Conservation (phyloP, 2,329 filamentous ascomycete genomes). For the Cladosporium sp. region DNA sequence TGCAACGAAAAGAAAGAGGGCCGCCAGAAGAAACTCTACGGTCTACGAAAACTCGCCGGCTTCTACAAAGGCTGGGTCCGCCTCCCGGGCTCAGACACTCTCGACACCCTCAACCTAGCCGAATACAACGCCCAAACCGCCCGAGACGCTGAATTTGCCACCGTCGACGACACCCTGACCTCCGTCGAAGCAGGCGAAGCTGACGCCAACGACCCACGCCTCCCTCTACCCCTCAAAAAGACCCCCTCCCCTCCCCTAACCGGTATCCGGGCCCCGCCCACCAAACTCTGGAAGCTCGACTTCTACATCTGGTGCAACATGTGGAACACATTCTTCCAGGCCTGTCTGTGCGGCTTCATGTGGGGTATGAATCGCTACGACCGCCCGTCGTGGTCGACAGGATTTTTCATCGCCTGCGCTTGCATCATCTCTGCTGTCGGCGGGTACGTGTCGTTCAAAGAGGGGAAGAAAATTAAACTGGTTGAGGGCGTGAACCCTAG, state of each 20-base stretch:
- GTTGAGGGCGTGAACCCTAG: constrained; percentile 63
- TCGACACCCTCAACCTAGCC: constrained; percentile 43
- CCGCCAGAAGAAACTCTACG: constrained; percentile 46
- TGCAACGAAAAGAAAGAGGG: constrained; percentile 27
- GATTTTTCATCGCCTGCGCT: constrained; percentile 70
- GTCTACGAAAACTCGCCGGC: constrained; percentile 68
- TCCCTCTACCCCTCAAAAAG: constrained; percentile 65
- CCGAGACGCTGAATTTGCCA: neutral
- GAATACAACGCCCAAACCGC: constrained; percentile 21
- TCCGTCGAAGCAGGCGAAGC: constrained; percentile 30
- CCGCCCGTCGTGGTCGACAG: constrained; percentile 77
- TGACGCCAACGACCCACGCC: constrained; percentile 43
- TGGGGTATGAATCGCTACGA: constrained; percentile 60
- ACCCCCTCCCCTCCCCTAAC: constrained; percentile 70
- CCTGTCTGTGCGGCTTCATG: constrained; percentile 76
- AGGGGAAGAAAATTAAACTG: constrained; percentile 68
- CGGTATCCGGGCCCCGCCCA: constrained; percentile 66
- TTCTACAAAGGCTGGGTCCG: constrained; percentile 77
- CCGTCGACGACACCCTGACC: neutral
- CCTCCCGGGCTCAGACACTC: constrained; percentile 62
- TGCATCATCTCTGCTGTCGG: constrained; percentile 68
- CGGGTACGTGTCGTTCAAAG: constrained; percentile 68
- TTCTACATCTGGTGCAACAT: constrained; percentile 77
- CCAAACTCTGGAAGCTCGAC: constrained; percentile 73
- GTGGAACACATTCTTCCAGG: constrained; percentile 76